A percentile compares a stretch with the other conserved stretches of the same genome.
Conservation (phyloP, 192 early-diverging fungal genomes). For the Jimgerdemannia flammicorona region DNA sequence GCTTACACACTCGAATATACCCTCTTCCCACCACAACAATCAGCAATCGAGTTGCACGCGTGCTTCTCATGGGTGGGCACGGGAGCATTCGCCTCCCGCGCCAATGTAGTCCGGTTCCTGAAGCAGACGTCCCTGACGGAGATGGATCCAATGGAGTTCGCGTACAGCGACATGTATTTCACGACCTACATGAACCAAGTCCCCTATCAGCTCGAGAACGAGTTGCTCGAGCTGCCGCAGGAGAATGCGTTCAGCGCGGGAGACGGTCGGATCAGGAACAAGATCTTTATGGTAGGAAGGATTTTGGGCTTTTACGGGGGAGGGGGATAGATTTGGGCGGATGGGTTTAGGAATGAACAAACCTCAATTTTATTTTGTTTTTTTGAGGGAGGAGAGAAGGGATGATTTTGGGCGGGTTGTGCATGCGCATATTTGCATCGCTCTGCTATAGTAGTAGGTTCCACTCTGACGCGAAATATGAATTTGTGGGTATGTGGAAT, state of each 20-base stretch:
- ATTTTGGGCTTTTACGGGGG: neutral
- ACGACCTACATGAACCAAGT: slow-evolving; percentile 50
- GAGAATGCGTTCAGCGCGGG: slow-evolving; percentile 38
- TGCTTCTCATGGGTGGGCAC: slow-evolving; percentile 49
- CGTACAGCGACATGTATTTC: slow-evolving; percentile 53
- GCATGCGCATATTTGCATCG: too few relatives aligned
- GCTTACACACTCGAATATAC: neutral
- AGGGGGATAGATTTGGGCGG: neutral
- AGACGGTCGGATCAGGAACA: slow-evolving; percentile 42
- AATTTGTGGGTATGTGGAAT: too few relatives aligned
- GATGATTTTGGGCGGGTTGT: too few relatives aligned
- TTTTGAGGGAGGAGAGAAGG: neutral
- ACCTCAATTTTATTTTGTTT: neutral
- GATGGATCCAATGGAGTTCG: slow-evolving; percentile 42
- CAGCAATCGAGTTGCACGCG: slow-evolving; percentile 45
- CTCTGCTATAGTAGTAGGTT: too few relatives aligned
- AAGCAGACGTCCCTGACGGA: slow-evolving; percentile 40
- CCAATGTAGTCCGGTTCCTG: slow-evolving; percentile 42
- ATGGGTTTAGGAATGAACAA: too few relatives aligned
- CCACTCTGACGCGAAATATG: too few relatives aligned
- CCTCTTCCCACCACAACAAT: neutral
- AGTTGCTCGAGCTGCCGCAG: slow-evolving; percentile 37
- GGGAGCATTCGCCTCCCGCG: slow-evolving; percentile 45
- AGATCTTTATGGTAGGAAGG: slow-evolving; percentile 37
- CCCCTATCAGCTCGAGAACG: slow-evolving; percentile 48